Conservation (phyloP, 202 grass and related monocot genomes). For the Dendrocalamus latiflorus region DNA sequence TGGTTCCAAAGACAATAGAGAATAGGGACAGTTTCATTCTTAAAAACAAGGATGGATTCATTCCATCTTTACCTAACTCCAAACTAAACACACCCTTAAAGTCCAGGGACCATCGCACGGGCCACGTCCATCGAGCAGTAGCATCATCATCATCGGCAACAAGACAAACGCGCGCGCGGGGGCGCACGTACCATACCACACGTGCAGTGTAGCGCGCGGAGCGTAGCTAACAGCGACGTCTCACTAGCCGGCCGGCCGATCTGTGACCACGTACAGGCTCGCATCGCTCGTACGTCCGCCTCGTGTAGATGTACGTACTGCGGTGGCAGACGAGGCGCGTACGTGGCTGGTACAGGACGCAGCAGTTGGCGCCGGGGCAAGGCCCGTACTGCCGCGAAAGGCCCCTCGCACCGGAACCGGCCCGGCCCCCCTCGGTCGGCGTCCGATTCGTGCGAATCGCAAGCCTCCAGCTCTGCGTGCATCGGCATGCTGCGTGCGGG, state of each 20-base stretch:
- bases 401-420: slow-evolving; percentile 11
- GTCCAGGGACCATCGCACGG: background rate
- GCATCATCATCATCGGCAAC: background rate
- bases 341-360: background rate
- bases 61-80: no score
- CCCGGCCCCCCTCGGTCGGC: background rate
- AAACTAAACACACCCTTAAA: no score
- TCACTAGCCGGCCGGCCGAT: background rate
- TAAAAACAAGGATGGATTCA: no score
- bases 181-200: background rate
- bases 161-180: background rate
- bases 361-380: background rate
- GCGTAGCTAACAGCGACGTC: background rate
- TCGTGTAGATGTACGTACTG: background rate
- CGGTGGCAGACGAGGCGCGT: background rate
- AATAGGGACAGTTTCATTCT: no score
- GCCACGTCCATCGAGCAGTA: background rate
- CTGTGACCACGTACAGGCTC: background rate
- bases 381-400: background rate
- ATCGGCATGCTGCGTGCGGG: background rate
- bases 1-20: no score
- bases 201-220: background rate
- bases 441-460: background rate
- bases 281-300: background rate
- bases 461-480: background rate